These are phyloP conservation scores for Berberis thunbergii DNA, from an alignment of 164 flowering plant species.

Conservation along the genomic window DNA sequence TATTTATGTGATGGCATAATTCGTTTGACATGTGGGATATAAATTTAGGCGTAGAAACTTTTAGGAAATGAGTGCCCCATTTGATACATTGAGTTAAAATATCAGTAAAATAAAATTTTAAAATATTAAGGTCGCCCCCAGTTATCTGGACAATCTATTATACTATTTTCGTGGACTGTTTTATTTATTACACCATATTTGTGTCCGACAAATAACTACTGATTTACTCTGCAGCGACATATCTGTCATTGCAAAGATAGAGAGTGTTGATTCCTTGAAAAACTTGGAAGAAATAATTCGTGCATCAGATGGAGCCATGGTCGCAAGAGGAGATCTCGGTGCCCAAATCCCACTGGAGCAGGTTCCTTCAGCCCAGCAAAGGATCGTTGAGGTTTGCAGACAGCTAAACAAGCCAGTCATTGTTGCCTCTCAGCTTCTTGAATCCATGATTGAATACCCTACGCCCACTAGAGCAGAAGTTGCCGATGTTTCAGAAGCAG, in stretches of 20 bases:
- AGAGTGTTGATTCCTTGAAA: constrained; percentile 86
- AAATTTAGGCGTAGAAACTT: no score
- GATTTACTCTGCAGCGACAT: constrained; percentile 57
- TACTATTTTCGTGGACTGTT: neutral
- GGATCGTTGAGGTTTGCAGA: constrained; percentile 74
- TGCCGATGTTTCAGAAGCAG: constrained; percentile 97
- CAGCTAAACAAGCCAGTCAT: constrained; percentile 87
- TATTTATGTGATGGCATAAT: no score
- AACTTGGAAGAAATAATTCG: constrained; percentile 82
- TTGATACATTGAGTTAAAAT: no score
- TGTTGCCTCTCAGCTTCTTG: constrained; percentile 93
- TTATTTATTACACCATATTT: neutral
- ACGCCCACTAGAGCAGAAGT: constrained; percentile 99
- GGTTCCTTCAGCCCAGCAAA: constrained; percentile 92
- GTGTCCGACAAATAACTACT: neutral
- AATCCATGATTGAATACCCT: constrained; percentile 96
- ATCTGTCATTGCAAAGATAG: constrained; percentile 84
- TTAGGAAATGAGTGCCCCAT: no score
- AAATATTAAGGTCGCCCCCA: no score
- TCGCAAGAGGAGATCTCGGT: constrained; percentile 95
- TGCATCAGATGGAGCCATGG: constrained; percentile 98
- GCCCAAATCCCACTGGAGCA: constrained; percentile 97
- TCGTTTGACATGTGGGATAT: no score
- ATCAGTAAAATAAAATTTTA: no score
- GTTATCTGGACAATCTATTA: no score